A percentile compares a stretch with the other conserved stretches of the same genome.
These are phyloP conservation scores for Leucocoprinus sp. DNA, from an alignment of 768 basidiomycete genomes.

Conservation along the genomic window DNA sequence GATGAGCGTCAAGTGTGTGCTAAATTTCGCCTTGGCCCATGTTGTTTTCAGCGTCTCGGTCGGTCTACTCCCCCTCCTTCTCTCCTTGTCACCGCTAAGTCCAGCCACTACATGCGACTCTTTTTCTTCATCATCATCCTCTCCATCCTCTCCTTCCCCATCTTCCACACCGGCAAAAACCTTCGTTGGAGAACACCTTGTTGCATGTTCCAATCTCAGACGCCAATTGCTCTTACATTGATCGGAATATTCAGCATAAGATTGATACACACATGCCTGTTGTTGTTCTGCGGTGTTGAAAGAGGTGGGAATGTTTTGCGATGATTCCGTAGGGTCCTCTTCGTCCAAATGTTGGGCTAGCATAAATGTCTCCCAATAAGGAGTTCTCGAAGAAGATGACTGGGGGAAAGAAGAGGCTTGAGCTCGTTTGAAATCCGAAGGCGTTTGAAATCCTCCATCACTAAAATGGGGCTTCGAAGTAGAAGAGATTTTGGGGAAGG, in stretches of 20 bases:
- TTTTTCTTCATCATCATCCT: neutral
- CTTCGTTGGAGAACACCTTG: neutral
- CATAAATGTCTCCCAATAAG: slow-evolving; percentile 9
- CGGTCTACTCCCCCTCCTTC: too few relatives aligned
- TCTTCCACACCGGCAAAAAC: neutral
- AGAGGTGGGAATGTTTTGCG: neutral
- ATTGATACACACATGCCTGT: too few relatives aligned
- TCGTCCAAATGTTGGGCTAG: neutral
- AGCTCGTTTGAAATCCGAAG: too few relatives aligned
- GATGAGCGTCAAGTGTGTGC: too few relatives aligned
- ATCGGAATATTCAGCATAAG: too few relatives aligned
- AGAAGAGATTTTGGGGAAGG: neutral
- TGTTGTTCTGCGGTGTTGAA: neutral
- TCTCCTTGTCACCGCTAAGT: too few relatives aligned
- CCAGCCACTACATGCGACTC: neutral
- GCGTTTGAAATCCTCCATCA: neutral
- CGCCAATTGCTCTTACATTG: too few relatives aligned
- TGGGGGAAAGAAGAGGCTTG: neutral
- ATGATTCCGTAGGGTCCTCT: neutral
- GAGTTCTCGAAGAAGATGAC: neutral
- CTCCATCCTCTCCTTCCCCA: neutral
- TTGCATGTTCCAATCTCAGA: too few relatives aligned
- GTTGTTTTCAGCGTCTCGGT: too few relatives aligned
- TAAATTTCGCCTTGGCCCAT: neutral
- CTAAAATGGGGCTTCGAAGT: neutral